These are phyloP conservation scores for Colletotrichum sp. DNA, from an alignment of 2,329 filamentous ascomycete species.

Conservation along the genomic window DNA sequence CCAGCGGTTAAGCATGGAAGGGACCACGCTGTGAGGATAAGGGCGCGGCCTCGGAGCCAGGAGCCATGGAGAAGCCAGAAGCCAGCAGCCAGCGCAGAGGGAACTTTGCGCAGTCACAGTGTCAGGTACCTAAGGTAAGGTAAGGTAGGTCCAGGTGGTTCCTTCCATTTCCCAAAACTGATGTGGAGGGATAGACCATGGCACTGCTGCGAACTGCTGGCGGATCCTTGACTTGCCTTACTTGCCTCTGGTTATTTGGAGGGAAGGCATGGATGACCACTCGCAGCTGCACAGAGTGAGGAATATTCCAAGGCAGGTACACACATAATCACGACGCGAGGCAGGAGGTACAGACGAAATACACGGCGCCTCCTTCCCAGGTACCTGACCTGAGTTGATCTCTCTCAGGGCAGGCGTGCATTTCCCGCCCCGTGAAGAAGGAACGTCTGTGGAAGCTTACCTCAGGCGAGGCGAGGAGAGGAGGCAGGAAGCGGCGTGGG, in stretches of 20 bases:
- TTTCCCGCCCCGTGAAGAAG: background rate
- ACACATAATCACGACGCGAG: background rate
- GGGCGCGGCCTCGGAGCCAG: background rate
- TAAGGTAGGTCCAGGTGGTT: background rate
- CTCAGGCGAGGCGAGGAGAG: background rate
- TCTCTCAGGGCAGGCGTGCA: background rate
- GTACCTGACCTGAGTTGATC: background rate
- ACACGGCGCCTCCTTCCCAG: background rate
- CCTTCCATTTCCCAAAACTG: background rate
- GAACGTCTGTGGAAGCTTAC: background rate
- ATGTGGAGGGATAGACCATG: background rate
- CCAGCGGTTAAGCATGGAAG: background rate
- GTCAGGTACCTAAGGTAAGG: too few species aligned
- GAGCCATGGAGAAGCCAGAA: background rate
- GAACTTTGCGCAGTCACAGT: background rate
- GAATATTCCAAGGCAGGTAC: background rate
- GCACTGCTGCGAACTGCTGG: background rate
- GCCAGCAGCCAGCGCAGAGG: background rate
- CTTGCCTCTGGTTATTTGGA: background rate
- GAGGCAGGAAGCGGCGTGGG: background rate
- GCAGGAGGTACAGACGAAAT: background rate
- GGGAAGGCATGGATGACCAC: background rate
- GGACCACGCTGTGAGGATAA: background rate
- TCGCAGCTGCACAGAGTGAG: background rate
- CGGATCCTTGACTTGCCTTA: background rate